Evolutionary conservation across 768 basidiomycete genomes (phyloP), one percentile per base, ranked within the genome.

Genomic region (Pisolithus tinctorius): DNA sequence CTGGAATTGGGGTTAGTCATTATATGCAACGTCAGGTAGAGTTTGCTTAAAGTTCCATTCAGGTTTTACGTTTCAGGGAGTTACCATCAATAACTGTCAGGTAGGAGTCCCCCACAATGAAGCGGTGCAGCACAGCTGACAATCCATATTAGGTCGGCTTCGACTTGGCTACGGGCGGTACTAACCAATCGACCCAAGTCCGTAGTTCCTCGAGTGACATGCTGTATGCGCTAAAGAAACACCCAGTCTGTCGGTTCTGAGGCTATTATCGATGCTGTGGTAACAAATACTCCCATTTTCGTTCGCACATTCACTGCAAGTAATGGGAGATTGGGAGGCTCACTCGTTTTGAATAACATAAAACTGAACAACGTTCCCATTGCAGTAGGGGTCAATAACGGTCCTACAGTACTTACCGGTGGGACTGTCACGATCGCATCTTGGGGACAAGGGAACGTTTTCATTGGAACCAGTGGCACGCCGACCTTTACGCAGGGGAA

Each of bases 331-430:
- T 55, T 70, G 13, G 61, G 60, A 17, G 68, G 64, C 36, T 68
- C 69, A 6, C 55, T 71, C 0, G 54, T 69, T 4, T 54, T 71
- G n/a, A 64, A 70, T 55, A 71, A 71, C 56, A 56, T 70, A 41
- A 45, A 56, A 11, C 55, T 71, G 41, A 55, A 31, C 38, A 62
- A 69, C 26, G 70, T 71, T n/a, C 48, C 61, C 2, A 59, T 36
- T 5, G 68, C 65, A 27, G 34, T 90, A 23, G 80, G 76, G 7
- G 76, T 83, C 39, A 71, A 67, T 4, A 71, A 71, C 27, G 83
- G 83, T 6, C 64, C 65, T 6, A 71, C 71, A 6, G 74, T 85
- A 6, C 76, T 88, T 14, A 60, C 66, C 17, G 87, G 87, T 23
- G 82, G 81, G 23, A 68, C 69, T 14, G 69, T 54, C 40, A 72